A percentile compares a stretch with the other conserved stretches of the same genome.
phyloP scores from a whole-genome alignment of 164 flowering plant species.

The Annona squamosa region DNA sequence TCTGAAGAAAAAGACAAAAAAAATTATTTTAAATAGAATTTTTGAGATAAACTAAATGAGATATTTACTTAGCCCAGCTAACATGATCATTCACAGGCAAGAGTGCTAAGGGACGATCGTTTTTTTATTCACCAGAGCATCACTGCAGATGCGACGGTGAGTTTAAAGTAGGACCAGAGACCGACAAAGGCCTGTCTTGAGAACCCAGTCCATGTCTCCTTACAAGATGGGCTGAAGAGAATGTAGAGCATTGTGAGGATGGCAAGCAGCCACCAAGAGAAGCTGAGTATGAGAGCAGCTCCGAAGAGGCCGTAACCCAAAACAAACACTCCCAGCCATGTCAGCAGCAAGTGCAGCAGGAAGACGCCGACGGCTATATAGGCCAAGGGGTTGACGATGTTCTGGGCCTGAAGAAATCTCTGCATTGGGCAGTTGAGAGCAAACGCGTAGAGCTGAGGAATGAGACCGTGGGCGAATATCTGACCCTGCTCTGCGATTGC shows the following conservation, averaged over 20 bases:
- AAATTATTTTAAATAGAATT: too few relatives aligned
- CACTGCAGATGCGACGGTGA: slow-evolving; percentile 66
- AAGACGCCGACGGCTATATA: slow-evolving; percentile 58
- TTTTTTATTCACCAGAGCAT: slow-evolving; percentile 58
- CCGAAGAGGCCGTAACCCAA: slow-evolving; percentile 50
- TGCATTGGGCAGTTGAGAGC: slow-evolving; percentile 71
- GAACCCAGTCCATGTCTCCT: slow-evolving; percentile 62
- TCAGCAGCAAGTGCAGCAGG: slow-evolving; percentile 37
- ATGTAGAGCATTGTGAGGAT: slow-evolving; percentile 36
- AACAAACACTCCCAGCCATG: slow-evolving; percentile 45
- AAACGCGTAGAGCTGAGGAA: slow-evolving; percentile 67
- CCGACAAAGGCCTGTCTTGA: slow-evolving; percentile 48
- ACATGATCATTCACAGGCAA: too few relatives aligned
- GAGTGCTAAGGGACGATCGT: slow-evolving; percentile 50
- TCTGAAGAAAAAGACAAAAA: too few relatives aligned
- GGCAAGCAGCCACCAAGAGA: slow-evolving; percentile 69
- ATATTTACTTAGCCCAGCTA: too few relatives aligned
- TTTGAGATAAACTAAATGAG: too few relatives aligned
- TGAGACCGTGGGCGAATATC: slow-evolving; percentile 52
- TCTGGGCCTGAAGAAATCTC: slow-evolving; percentile 77
- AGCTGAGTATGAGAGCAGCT: slow-evolving; percentile 55
- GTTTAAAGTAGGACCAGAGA: slow-evolving; percentile 67
- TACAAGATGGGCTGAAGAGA: slow-evolving; percentile 44
- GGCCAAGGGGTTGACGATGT: slow-evolving; percentile 72
- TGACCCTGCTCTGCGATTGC: slow-evolving; percentile 50